Base-by-base conservation (phyloP, 179 eudicot species). In the Carnegiea gigantea region DNA sequence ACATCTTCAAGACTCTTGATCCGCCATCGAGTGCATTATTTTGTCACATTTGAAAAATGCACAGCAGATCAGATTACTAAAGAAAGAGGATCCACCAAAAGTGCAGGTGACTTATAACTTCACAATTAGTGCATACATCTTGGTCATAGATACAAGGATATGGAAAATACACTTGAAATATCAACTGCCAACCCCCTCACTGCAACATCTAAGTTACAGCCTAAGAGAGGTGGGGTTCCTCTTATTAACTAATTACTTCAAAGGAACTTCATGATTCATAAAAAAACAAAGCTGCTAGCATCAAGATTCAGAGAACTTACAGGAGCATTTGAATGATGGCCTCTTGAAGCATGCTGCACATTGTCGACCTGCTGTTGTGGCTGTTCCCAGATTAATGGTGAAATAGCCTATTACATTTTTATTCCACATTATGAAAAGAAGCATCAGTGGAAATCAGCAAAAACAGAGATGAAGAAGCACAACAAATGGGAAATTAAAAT, bases 401-500 rank as follows among this genome's bases (percentile, higher is more conserved):
- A 86, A 86, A 80, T 84, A 83, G 78, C 80, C 92, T 93, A 89
- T n/a, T 28, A 77, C 38, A 77, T 49, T 53, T 68, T 20, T 72
- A 54, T 54, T 20, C 12, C 73, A 79, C 44, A 77, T 28, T 15
- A 73, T 72, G 9, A 51, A 54, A 80, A 68, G 51, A 13, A 86
- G 26, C 51, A 36, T 68, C 23, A 70, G 26, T 38, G 44, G 68
- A 24, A 81, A 79, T 46, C 77, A 40, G 62, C 46, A 67, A 48
- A 71, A 44, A 79, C 33, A 23, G 75, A 82, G 43, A 83, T 18
- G 57, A 67, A 70, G 71, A 79, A 88, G 79, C 82, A n/a, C 40
- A 46, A 60, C 48, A 76, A 62, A 36, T 46, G 44, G 30, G 57
- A 75, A 13, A 21, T 64, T 17, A 28, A 75, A 24, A 30, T 13